These are phyloP conservation scores for Lepiota venenata DNA, from an alignment of 768 basidiomycete species.

Conservation along the genomic window DNA sequence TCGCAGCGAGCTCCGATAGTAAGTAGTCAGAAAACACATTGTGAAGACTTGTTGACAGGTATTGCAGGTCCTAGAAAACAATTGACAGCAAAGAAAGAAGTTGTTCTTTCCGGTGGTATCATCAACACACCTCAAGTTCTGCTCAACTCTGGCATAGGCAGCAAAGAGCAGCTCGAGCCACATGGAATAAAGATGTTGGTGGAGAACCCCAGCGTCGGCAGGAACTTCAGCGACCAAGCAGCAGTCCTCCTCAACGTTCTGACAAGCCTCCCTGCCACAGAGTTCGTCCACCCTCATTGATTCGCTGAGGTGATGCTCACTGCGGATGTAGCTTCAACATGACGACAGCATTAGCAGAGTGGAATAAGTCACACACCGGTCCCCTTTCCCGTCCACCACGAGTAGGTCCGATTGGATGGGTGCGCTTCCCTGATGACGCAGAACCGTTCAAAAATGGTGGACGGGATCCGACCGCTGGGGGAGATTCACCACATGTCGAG, in stretches of 20 bases:
- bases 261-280: neutral
- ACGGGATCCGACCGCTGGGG: neutral
- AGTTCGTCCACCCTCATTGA: neutral
- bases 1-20: neutral
- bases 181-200: slow-evolving; percentile 1
- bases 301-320: no score
- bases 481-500: neutral
- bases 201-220: slow-evolving; percentile 8
- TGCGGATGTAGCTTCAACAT: neutral
- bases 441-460: slow-evolving; percentile 7
- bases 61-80: neutral
- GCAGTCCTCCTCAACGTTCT: neutral
- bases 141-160: slow-evolving; percentile 7
- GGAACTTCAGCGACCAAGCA: slow-evolving; percentile 2
- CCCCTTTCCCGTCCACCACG: neutral
- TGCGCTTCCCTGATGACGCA: neutral
- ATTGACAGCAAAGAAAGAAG: slow-evolving; percentile 1
- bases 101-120: neutral
- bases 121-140: slow-evolving; percentile 1
- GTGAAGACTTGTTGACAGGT: no score
- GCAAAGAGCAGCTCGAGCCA: neutral
- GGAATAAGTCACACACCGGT: slow-evolving; percentile 1
- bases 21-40: neutral
- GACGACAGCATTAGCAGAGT: neutral
- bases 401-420: neutral